Base-by-base conservation (phyloP, 352 stramenopile genomes). In the Globisporangium cederbergense region DNA sequence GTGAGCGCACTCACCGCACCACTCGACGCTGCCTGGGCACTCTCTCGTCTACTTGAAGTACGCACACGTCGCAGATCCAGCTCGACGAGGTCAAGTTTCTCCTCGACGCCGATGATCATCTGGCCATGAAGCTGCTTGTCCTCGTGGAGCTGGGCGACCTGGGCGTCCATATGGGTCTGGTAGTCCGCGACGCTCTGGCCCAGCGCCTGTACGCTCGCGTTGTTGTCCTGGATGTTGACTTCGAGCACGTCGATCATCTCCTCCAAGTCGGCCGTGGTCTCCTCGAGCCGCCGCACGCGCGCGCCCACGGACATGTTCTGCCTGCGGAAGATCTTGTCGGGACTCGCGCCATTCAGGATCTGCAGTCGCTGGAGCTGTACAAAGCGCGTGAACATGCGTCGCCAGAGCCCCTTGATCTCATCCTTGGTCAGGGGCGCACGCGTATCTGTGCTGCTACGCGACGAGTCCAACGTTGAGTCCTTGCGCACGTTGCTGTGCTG, bases 301-400 rank as follows among this genome's bases (percentile, higher is more conserved):
- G 77, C 73, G 1, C 83, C 83, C 65, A 91, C 86, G 3, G 83
- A 90, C 10, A 85, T 74, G 59, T 88, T 82, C 36, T 88, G 67
- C 47, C 76, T 79, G 11, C 76, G 78, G 63, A 89, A 89, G 0
- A 90, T 62, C 60, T 73, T 74, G 32, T 90, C 80, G 13, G 76
- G 65, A 30, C 71, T 86, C 10, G 76, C 58, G 28, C 78, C 80
- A 22, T 80, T 81, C 49, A 90, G 69, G 38, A 77, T 72, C 32
- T 86, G 77, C 22, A 91, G 62, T 1, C 82, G 78, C 53, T 76
- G 65, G 52, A 91, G 46, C 47, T 86, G 79, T 22, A 91, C 65
- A 32, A 89, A 75, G 22, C 77, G 82, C 16, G 49, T 49, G 20
- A 91, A 81, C 34, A 89, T 72, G 7, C 69, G 71, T 1, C 68